phyloP scores from a whole-genome alignment of 768 basidiomycete species.

The Lactifluus piperatus region DNA sequence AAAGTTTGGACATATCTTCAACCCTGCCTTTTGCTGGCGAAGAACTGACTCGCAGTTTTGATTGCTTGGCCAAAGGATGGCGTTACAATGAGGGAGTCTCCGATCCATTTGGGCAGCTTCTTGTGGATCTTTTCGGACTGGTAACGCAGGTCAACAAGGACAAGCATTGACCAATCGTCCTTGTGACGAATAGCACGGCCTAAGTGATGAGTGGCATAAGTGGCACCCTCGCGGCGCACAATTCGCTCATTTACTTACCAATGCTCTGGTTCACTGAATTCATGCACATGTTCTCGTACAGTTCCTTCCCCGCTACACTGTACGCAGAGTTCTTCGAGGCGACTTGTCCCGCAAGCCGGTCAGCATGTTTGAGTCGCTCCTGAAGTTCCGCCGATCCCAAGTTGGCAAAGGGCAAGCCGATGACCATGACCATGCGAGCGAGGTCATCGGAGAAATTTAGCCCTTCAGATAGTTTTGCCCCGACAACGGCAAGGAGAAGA shows the following conservation, averaged over 20 bases:
- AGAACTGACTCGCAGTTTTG: constrained; percentile 16
- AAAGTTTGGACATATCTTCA: neutral
- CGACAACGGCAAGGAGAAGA: constrained; percentile 87
- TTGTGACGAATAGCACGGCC: constrained; percentile 90
- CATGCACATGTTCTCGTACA: constrained; percentile 90
- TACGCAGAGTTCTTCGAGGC: constrained; percentile 34
- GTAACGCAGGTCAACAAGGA: constrained; percentile 84
- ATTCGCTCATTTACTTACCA: constrained; percentile 41
- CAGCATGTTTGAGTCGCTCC: constrained; percentile 87
- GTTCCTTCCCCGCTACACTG: constrained; percentile 48
- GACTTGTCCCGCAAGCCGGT: constrained; percentile 42
- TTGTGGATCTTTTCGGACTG: constrained; percentile 51
- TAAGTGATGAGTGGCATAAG: constrained; percentile 28
- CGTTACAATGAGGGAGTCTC: constrained; percentile 26
- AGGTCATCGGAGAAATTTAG: constrained; percentile 43
- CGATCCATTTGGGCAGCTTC: constrained; percentile 93
- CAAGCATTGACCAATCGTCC: constrained; percentile 84
- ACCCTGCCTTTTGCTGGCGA: neutral
- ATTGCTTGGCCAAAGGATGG: constrained; percentile 16
- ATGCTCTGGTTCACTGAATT: constrained; percentile 96
- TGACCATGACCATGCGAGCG: constrained; percentile 76
- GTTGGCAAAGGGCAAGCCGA: constrained; percentile 93
- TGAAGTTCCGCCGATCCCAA: constrained; percentile 82
- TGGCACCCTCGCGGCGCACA: neutral
- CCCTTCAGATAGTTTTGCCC: constrained; percentile 96